Evolutionary conservation across 345 rosid genomes (phyloP).

Genomic region (Melastoma malabathricum): DNA sequence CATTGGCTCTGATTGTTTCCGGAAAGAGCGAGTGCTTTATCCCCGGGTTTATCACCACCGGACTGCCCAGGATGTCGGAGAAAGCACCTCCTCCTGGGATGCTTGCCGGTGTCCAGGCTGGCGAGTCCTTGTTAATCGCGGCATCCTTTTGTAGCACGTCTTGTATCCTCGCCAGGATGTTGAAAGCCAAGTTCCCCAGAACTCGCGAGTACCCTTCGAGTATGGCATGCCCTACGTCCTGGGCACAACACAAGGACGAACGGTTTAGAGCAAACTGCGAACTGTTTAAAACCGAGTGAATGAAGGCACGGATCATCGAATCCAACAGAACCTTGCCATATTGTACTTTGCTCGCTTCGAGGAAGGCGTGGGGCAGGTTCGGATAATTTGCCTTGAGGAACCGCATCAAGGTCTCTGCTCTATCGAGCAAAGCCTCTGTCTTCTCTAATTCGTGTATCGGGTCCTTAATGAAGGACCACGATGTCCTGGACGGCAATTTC

Average conservation of each 20-base stretch:
- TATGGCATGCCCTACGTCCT: constrained; percentile 81
- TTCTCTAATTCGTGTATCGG: constrained; percentile 44
- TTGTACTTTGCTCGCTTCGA: constrained; percentile 72
- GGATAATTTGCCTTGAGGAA: constrained; percentile 51
- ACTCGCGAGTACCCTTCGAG: constrained; percentile 84
- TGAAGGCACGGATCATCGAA: too few relatives aligned
- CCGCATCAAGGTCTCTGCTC: constrained; percentile 43
- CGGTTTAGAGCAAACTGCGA: not conserved
- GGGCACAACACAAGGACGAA: not conserved
- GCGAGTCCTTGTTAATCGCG: constrained; percentile 43
- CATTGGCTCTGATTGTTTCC: constrained; percentile 30
- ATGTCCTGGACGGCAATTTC: constrained; percentile 48
- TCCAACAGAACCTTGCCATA: constrained; percentile 62
- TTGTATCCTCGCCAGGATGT: constrained; percentile 57
- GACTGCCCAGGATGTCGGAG: too few relatives aligned
- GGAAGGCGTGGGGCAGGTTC: constrained; percentile 77
- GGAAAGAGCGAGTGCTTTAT: constrained; percentile 15
- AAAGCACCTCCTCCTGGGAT: too few relatives aligned
- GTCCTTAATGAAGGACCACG: constrained; percentile 80
- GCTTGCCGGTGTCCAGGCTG: not conserved
- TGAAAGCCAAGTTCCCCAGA: constrained; percentile 58
- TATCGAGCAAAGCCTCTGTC: constrained; percentile 38
- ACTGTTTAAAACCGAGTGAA: too few relatives aligned
- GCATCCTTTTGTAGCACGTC: constrained; percentile 74
- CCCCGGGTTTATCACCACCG: too few relatives aligned